A percentile compares a stretch with the other conserved stretches of the same genome.
Evolutionary conservation across 2,329 filamentous ascomycete species (phyloP).

Genomic region (Colletotrichum plurivorum): DNA sequence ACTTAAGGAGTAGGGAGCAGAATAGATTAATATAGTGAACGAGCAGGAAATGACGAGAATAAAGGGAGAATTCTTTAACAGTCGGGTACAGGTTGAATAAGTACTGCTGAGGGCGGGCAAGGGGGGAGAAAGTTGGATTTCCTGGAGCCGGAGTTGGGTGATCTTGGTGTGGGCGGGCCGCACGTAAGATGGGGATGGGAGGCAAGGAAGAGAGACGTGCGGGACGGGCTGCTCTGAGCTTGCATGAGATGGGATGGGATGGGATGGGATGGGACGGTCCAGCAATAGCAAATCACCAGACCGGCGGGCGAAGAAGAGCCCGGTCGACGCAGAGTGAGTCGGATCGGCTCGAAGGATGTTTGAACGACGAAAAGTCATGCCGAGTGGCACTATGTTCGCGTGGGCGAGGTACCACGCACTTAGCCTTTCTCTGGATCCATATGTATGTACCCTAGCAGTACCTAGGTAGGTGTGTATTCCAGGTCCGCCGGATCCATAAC

Average conservation of each 20-base stretch:
- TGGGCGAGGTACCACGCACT: not conserved
- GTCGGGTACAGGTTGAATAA: conserved; percentile 23
- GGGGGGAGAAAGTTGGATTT: conserved; percentile 29
- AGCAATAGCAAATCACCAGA: conserved; percentile 14
- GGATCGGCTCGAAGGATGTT: conserved; percentile 13
- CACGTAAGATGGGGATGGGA: conserved; percentile 13
- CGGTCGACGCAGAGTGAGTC: not conserved
- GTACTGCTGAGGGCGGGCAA: conserved; percentile 21
- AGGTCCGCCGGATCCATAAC: too few relatives aligned
- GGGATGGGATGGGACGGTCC: conserved; percentile 5
- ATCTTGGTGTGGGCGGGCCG: conserved; percentile 36
- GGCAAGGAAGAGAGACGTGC: conserved; percentile 23
- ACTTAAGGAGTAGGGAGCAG: too few relatives aligned
- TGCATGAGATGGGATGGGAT: conserved; percentile 18
- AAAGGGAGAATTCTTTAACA: not conserved
- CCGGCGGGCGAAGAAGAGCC: conserved; percentile 6
- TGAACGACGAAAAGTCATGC: conserved; percentile 4
- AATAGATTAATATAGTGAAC: too few relatives aligned
- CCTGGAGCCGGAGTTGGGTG: conserved; percentile 32
- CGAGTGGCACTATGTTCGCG: not conserved
- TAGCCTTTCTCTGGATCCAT: too few relatives aligned
- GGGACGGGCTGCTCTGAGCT: conserved; percentile 15
- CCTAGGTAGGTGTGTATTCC: too few relatives aligned
- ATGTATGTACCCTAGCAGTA: too few relatives aligned
- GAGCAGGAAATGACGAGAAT: not conserved